Base-by-base conservation (phyloP, 345 rosid genomes). In the Ailanthus altissimus region DNA sequence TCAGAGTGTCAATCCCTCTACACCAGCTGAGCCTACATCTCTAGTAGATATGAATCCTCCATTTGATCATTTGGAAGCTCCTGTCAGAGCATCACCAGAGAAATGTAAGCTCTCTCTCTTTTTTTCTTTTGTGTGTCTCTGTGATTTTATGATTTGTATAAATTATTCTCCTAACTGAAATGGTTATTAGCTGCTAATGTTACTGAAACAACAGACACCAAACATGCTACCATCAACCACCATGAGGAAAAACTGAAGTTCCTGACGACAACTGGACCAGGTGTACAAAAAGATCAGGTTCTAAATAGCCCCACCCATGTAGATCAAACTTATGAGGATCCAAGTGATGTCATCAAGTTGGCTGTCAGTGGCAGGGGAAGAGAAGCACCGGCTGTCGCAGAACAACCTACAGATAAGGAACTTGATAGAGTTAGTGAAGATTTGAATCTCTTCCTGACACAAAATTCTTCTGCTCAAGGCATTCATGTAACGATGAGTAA, bases 1-100 rank as follows among this genome's bases (percentile, higher is more conserved):
- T 46, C 77, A 75, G 67, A 70, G 64, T 32, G n/a, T 73, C 9
- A 76, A 80, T 77, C 38, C 78, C 58, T 56, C 77, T 47, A 82
- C 81, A 58, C 59, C 78, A n/a, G 76, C 84, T 61, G 92, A 86
- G 81, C 85, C 85, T 58, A 58, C 80, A 60, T 79, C 88, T 58
- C 73, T 81, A 32, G 84, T 81, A 45, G 86, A 86, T 79, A 70
- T 81, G 79, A 79, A 86, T 67, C 86, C 87, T 5, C 23, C 80
- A 53, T 38, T 75, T 40, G 77, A 73, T 45, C 67, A 28, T 43
- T 79, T 11, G 50, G 75, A 73, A 81, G 80, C 67, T 66, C 70
- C 78, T 12, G 28, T 23, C 58, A 81, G 74, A 70, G 67, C 62
- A 78, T 72, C 75, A 18, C 63, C 70, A 12, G 66, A 50, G 49